Base-by-base conservation (phyloP, 305 asterid genomes). In the Withania somnifera region DNA sequence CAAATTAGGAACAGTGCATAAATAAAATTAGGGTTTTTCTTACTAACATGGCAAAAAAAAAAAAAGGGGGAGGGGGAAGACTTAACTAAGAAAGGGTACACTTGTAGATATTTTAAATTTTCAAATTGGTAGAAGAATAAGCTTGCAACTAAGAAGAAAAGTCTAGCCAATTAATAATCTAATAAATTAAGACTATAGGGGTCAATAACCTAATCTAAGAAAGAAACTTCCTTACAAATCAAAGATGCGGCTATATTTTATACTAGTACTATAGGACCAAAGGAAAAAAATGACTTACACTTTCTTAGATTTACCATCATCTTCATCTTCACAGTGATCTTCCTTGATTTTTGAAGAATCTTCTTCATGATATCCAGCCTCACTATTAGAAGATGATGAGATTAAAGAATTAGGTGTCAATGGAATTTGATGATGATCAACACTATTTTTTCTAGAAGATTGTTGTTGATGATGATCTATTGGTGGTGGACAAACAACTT, bases 281-380 rank as follows among this genome's bases (percentile, higher is more conserved):
- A 52, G 2, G 30, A 75, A 77, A 68, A 26, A 63, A 63, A 30
- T 83, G 86, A 81, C 93, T 83, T 91, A 92, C 95, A 83, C 86
- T 87, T 90, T 89, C 89, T 87, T 89, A 17, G 94, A 83, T 87
- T 89, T 92, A 38, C 82, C 93, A 81, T 15, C 91, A 69, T 88
- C 93, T 83, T 81, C 89, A 56, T 84, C 89, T 84, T 87, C 92
- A 86, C 87, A 82, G 80, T 73, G 60, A 73, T 24, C 89, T 28
- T 81, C 83, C 85, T 89, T 87, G 85, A 84, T 82, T 84, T 91
- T 91, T 77, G 89, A 89, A 60, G 91, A 91, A 79, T 89, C 95
- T 77, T 91, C 97, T 42, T 91, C 95, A 15, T 66, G 76, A n/a
- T 78, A 89, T 15, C 87, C 93, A 5, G 79, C 87, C 58, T 91